Evolutionary conservation across 2,329 filamentous ascomycete species (phyloP).

Genomic region (Botrytis fabae): DNA sequence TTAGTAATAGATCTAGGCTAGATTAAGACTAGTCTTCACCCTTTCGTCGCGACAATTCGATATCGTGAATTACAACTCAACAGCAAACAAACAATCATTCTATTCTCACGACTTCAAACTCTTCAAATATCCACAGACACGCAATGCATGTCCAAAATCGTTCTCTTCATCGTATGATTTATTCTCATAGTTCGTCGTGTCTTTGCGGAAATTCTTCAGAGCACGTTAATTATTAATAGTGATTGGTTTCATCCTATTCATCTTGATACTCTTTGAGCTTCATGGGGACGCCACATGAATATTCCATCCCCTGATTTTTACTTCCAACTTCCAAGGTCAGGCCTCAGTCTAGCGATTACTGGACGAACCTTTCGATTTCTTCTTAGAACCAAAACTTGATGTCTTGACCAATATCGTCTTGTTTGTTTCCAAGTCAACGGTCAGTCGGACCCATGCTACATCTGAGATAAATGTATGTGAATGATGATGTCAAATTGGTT

Average conservation of each 20-base stretch:
- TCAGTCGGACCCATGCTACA: not conserved
- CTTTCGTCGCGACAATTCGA: not conserved
- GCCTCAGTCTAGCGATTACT: constrained; percentile 3
- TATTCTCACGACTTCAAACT: not conserved
- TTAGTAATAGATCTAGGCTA: not conserved
- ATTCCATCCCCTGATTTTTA: not conserved
- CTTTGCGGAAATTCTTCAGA: not conserved
- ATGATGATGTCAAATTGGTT: constrained; percentile 5
- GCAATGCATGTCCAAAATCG: not conserved
- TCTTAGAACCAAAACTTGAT: not conserved
- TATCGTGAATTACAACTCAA: not conserved
- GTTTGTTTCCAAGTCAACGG: constrained; percentile 2
- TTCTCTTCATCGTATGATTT: not conserved
- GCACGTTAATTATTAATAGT: not conserved
- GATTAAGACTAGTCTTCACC: not conserved
- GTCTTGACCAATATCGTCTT: not conserved
- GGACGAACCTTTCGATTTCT: constrained; percentile 14
- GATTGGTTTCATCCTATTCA: constrained; percentile 15
- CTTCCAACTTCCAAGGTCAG: not conserved
- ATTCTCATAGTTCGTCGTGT: not conserved
- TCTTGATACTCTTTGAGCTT: constrained; percentile 22
- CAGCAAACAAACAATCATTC: not conserved
- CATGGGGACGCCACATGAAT: constrained; percentile 8
- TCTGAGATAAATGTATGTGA: not conserved
- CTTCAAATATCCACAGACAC: not conserved